Evolutionary conservation across 768 basidiomycete species (phyloP).

Genomic region (Lactifluus volemus): DNA sequence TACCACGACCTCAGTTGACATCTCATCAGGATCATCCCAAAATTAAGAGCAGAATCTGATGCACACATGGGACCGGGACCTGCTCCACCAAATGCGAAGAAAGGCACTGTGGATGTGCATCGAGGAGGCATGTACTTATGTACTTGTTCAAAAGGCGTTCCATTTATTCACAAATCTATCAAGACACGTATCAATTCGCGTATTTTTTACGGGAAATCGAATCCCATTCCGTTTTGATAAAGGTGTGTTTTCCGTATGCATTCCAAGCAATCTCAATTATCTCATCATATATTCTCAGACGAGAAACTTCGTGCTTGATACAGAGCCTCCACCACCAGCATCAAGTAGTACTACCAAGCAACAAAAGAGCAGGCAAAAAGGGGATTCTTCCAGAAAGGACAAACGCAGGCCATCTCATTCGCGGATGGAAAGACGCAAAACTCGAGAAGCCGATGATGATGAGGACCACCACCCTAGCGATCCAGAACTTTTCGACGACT

Average conservation of each 20-base stretch:
- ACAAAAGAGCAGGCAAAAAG: constrained; percentile 17
- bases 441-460: not conserved
- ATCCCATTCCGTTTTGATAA: constrained; percentile 71
- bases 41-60: constrained; percentile 53
- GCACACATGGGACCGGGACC: constrained; percentile 33
- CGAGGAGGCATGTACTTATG: constrained; percentile 57
- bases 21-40: constrained; percentile 49
- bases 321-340: constrained; percentile 21
- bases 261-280: not conserved
- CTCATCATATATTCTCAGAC: constrained; percentile 26
- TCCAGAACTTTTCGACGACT: not conserved
- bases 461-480: not conserved
- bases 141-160: not conserved
- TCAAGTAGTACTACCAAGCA: constrained; percentile 9
- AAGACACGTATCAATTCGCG: constrained; percentile 85
- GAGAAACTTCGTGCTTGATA: constrained; percentile 30
- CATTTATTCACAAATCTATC: not conserved
- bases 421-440: not conserved
- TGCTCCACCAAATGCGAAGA: constrained; percentile 41
- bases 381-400: constrained; percentile 16
- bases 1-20: not conserved
- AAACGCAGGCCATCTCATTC: not conserved
- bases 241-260: constrained; percentile 37
- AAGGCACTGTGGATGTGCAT: constrained; percentile 71
- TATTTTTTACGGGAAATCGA: constrained; percentile 83